Evolutionary conservation across 352 stramenopile species (phyloP).

Genomic region (Globisporangium viniferum): DNA sequence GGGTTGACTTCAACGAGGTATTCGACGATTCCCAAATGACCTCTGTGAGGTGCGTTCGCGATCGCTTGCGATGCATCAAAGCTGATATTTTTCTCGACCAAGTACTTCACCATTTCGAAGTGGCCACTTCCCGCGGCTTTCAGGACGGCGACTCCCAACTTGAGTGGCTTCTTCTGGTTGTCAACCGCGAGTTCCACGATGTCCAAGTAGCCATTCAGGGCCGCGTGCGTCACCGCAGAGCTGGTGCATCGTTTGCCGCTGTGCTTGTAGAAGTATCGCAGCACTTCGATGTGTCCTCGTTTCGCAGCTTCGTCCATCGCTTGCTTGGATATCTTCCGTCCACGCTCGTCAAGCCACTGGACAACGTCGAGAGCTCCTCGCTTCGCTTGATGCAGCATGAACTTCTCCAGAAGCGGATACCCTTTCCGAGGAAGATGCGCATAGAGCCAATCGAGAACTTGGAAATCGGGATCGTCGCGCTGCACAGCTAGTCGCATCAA

Average conservation of each 20-base stretch:
- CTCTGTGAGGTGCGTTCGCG: not conserved
- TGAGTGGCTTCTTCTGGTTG: not conserved
- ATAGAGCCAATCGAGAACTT: not conserved
- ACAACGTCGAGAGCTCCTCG: not conserved
- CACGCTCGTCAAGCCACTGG: conserved; percentile 3
- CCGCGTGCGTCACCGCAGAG: not conserved
- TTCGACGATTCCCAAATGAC: not conserved
- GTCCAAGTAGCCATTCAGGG: not conserved
- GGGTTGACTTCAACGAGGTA: not conserved
- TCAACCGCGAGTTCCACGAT: not conserved
- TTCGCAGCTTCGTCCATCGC: not conserved
- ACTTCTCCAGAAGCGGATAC: not conserved
- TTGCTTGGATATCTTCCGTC: not conserved
- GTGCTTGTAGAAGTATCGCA: conserved; percentile 2
- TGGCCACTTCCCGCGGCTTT: not conserved
- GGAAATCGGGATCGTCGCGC: not conserved
- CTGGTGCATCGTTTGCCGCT: not conserved
- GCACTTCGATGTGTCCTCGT: not conserved
- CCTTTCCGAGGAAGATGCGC: not conserved
- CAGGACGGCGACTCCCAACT: too few relatives aligned
- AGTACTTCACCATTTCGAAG: not conserved
- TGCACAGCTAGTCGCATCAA: not conserved
- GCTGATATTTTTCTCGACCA: not conserved
- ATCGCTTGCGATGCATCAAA: not conserved
- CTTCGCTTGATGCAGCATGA: not conserved